A percentile compares a stretch with the other conserved stretches of the same genome.
Evolutionary conservation across 225 moss, liverwort and hornwort species (phyloP).

Genomic region (Pseudoscleropodium purum): DNA sequence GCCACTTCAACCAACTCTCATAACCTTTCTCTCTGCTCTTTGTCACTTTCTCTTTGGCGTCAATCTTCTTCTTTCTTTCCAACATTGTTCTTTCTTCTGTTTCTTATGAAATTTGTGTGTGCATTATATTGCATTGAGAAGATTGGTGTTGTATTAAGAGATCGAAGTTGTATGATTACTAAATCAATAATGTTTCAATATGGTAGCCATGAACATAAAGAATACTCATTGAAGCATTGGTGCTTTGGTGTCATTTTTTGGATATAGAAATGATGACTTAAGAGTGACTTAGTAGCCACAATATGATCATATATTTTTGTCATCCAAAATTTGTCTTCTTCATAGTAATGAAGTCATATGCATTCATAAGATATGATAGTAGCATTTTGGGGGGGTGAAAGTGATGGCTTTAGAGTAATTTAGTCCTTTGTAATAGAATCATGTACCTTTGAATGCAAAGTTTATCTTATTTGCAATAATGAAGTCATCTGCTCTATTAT

Average conservation of each 20-base stretch:
- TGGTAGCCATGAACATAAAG: not conserved
- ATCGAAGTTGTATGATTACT: not conserved
- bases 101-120: not conserved
- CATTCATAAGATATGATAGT: not conserved
- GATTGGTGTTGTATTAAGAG: rapidly evolving
- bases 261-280: not conserved
- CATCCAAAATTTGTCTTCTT: not conserved
- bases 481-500: not conserved
- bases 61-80: not conserved
- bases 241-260: not conserved
- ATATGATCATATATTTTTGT: not conserved
- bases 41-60: rapidly evolving
- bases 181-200: not conserved
- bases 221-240: not conserved
- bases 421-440: no score
- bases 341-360: not conserved
- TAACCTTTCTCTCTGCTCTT: rapidly evolving
- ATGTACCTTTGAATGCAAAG: not conserved
- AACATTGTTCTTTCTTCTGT: not conserved
- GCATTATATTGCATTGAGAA: not conserved
- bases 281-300: not conserved
- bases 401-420: not conserved
- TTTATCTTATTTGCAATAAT: not conserved
- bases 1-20: not conserved
- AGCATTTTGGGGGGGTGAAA: not conserved